Conservation (phyloP, 1,284 basidiomycete species). For the Meira miltonrushii region DNA sequence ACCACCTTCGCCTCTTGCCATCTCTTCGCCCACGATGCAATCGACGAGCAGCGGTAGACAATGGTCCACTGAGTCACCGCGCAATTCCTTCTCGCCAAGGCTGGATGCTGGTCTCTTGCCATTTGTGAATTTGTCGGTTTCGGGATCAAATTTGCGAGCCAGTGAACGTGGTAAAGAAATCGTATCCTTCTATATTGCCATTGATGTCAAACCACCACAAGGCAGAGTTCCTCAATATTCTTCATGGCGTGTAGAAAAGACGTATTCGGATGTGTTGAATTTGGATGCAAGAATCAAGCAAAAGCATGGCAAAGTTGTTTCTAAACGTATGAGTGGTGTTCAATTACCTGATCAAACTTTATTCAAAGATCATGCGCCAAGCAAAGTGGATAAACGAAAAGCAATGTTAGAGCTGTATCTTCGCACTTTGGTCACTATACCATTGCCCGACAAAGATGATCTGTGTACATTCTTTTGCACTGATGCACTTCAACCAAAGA, state of each 20-base stretch:
- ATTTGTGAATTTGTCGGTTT: conserved; percentile 38
- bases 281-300: conserved; percentile 64
- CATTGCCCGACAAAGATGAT: conserved; percentile 81
- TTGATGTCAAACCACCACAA: conserved; percentile 53
- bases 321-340: conserved; percentile 60
- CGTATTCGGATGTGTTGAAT: conserved; percentile 80
- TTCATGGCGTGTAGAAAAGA: conserved; percentile 86
- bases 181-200: conserved; percentile 68
- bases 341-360: conserved; percentile 81
- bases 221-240: conserved; percentile 48
- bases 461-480: conserved; percentile 86
- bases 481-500: conserved; percentile 68
- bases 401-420: conserved; percentile 78
- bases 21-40: background rate
- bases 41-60: background rate
- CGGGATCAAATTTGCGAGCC: conserved; percentile 66
- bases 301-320: conserved; percentile 63
- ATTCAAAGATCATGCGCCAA: conserved; percentile 94
- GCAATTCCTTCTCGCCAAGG: conserved; percentile 17
- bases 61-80: background rate
- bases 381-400: conserved; percentile 75
- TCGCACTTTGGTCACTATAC: conserved; percentile 69
- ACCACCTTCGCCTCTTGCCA: background rate
- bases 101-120: conserved; percentile 39
- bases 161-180: conserved; percentile 83